These are phyloP conservation scores for Penicillium paradoxum DNA, from an alignment of 495 filamentous ascomycete species.

Conservation along the genomic window DNA sequence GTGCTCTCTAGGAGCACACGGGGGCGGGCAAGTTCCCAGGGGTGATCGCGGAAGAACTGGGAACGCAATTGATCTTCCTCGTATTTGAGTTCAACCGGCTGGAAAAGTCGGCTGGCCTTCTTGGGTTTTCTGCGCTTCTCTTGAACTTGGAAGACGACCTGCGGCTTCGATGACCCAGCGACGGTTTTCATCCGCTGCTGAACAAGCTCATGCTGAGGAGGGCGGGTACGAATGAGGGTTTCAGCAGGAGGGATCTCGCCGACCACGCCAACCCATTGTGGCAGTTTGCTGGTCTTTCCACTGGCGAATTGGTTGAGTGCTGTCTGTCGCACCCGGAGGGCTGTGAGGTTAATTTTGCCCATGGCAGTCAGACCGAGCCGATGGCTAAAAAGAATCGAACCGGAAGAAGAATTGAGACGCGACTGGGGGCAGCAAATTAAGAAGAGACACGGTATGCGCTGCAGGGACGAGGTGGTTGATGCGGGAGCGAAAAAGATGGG, in stretches of 20 bases:
- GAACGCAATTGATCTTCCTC: conserved; percentile 79
- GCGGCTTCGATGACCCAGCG: conserved; percentile 27
- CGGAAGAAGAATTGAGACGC: not conserved
- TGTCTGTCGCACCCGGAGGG: conserved; percentile 66
- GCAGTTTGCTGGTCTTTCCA: conserved; percentile 45
- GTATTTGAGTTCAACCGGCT: conserved; percentile 71
- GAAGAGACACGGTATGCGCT: not conserved
- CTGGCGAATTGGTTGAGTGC: conserved; percentile 54
- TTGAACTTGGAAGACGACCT: conserved; percentile 36
- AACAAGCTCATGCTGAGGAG: conserved; percentile 60
- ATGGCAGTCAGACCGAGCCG: conserved; percentile 31
- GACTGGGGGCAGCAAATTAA: not conserved
- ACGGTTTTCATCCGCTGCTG: conserved; percentile 43
- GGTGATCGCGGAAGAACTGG: conserved; percentile 87
- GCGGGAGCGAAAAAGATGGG: conserved; percentile 36
- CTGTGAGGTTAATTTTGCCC: conserved; percentile 68
- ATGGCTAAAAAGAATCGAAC: not conserved
- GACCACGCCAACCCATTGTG: conserved; percentile 74
- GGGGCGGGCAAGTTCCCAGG: conserved; percentile 93
- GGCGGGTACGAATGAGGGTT: conserved; percentile 62
- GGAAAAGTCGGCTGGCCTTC: conserved; percentile 71
- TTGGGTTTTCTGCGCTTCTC: conserved; percentile 43
- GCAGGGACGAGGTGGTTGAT: conserved; percentile 10
- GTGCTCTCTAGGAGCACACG: conserved; percentile 78
- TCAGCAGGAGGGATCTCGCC: conserved; percentile 74